phyloP scores from a whole-genome alignment of 257 asterid species.

The Plectranthus barbatus region DNA sequence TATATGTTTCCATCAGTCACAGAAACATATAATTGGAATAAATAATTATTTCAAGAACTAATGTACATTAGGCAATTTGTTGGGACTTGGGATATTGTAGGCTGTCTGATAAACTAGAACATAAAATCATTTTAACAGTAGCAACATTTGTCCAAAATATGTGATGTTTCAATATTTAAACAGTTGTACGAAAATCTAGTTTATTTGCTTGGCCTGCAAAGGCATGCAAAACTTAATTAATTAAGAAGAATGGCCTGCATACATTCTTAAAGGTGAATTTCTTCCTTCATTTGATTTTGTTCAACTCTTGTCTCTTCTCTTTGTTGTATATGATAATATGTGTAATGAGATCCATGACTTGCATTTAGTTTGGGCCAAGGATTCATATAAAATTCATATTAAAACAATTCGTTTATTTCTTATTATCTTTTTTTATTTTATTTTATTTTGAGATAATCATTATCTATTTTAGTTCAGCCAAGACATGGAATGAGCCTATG shows the following conservation, averaged over 20 bases:
- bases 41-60: not conserved
- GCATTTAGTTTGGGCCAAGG: no score
- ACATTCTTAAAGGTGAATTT: not conserved
- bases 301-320: not conserved
- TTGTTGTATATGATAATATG: not conserved
- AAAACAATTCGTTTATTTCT: no score
- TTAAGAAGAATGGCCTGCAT: conserved; percentile 14
- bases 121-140: not conserved
- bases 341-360: no score
- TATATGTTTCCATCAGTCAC: no score
- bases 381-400: no score
- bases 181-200: not conserved
- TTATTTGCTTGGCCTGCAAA: not conserved
- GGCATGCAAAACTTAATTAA: not conserved
- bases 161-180: not conserved
- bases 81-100: not conserved
- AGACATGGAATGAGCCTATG: no score
- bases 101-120: not conserved
- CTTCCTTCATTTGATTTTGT: not conserved
- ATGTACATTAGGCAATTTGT: not conserved
- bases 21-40: not conserved
- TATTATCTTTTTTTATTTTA: no score
- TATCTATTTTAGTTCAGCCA: no score
- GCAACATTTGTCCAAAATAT: not conserved
- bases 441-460: no score